Evolutionary conservation across 768 basidiomycete species (phyloP), one percentile per base, ranked within the genome.

Genomic region (Mycena capillaripes): DNA sequence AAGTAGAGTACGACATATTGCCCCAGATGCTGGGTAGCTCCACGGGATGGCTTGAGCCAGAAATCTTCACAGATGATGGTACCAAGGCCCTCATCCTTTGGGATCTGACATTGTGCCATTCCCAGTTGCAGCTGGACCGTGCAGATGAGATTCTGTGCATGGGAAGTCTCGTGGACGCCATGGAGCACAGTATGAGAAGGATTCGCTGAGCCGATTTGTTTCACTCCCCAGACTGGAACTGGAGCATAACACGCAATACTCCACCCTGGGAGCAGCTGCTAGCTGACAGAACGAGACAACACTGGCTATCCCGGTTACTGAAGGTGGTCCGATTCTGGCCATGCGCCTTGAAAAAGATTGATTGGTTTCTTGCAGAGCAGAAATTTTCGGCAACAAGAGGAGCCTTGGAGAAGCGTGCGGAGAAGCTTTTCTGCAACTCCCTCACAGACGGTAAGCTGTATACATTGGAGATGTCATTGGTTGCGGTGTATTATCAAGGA

Each of bases 241-340:
- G 63, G 63, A 65, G 19, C 27, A 65, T 65, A 5, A 23, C 52
- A 10, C 29, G 9, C 8, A 32, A 38, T 9, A 21, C 17, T 10
- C 63, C 63, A 6, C 63, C 63, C 19, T 65, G 63, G 63, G 63
- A 65, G 52, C 21, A 34, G n/a, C 14, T 17, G 10, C 27, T 40
- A 6, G 25, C 27, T 0, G 25, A 65, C 30, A 23, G 4, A n/a
- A 14, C 46, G 9, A 36, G n/a, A 27, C 50, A 29, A 5, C 63
- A 65, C 23, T 65, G 63, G 38, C 38, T 65, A 4, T 38, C 63
- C 12, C 63, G 63, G 2, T 32, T 65, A 25, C 23, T 65, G 6
- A 52, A 65, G 36, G 21, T 53, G 8, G 52, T 65, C 14, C 55
- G 10, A 30, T 14, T 42, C 25, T 65, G 63, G 63, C 63, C 63